Base-by-base conservation (phyloP, 768 basidiomycete species). In the Xerocomellus intermedius region DNA sequence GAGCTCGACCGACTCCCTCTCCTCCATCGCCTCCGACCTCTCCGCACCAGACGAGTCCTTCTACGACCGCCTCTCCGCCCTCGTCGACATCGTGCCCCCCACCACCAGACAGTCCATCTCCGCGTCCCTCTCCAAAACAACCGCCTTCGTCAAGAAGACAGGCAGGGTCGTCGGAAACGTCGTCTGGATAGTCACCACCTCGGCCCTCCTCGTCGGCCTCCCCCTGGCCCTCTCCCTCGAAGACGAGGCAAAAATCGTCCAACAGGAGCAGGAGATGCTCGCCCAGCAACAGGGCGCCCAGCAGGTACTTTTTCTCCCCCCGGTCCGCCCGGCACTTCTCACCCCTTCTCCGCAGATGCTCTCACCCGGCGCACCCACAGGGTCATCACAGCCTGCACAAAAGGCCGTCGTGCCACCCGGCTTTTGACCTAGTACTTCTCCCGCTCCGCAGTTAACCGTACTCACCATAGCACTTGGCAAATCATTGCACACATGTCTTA, bases 21-120 rank as follows among this genome's bases (percentile, higher is more conserved):
- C 89, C 21, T 91, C 91, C 54, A 74, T 91, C 55, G 82, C 83
- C 33, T 93, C 91, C 4, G 85, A 91, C 48, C 67, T 75, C 42
- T 82, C 82, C 56, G 76, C 80, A 50, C 79, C 74, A 58, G 85
- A 94, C 64, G 96, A 99, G 76, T 83, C 94, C 41, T 58, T 97
- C 64, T 77, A 86, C 59, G 94, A 98, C 77, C 91, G 96, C 55
- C 61, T 99, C 66, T 79, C 80, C 55, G 96, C 96, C 24, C 87
- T 99, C 71, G 89, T 89, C 63, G 96, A 99, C 79, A 98, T 99
- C 68, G 85, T 99, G 5, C 89, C 95, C 8, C 97, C 97, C 22
- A 76, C 87, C 9, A 95, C 95, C 37, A 86, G 97, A 57, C 87
- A 90, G 63, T 76, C 75, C 65, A 83, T 98, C 60, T 73, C 81